Evolutionary conservation across 2,329 filamentous ascomycete species (phyloP), one percentile per base, ranked within the genome.

Genomic region (Ophiostoma quercus): DNA sequence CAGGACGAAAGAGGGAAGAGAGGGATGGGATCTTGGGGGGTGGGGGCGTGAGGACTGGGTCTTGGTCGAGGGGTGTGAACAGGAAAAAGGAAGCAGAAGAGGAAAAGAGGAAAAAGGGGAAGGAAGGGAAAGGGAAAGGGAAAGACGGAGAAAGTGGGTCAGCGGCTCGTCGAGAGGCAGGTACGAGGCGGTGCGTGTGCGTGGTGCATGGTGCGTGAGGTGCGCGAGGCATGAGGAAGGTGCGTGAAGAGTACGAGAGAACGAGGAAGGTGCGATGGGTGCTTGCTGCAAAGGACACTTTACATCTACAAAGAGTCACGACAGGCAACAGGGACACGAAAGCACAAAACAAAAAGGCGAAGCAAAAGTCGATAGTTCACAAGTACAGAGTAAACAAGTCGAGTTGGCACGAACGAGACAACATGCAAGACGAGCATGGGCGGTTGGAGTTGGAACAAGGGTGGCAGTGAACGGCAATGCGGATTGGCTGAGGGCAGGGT

Each of bases 31-130:
- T 60, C 65, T 69, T 66, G 60, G 68, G 68, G 71, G 67, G 70
- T 67, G 66, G 47, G 66, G 68, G 66, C 68, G 66, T 70, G 68
- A 47, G 68, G 47, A 39, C 54, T 69, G 70, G 43, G 68, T 66
- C 67, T 67, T 71, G 62, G 70, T 69, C 63, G 62, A 71, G 68
- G 70, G 69, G 72, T 65, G 69, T 69, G 68, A 54, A 66, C 32
- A 70, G 69, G 69, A 68, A 69, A 67, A 70, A 67, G 57, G 63
- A 32, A 65, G 70, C 11, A 71, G 70, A 51, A 70, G 67, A 71
- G 65, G 60, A 68, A 68, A 68, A 67, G 43, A 9, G 43, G 51
- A 47, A 51, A 32, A n/a, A 19, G 19, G 54, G 37, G 22, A n/a
- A 19, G 19, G 54, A 66, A 8, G 65, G 12, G 37, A 51, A 63